A percentile compares a stretch with the other conserved stretches of the same genome.
These are phyloP conservation scores for Wickerhamomyces bovis DNA, from an alignment of 805 yeast genomes.

Conservation along the genomic window DNA sequence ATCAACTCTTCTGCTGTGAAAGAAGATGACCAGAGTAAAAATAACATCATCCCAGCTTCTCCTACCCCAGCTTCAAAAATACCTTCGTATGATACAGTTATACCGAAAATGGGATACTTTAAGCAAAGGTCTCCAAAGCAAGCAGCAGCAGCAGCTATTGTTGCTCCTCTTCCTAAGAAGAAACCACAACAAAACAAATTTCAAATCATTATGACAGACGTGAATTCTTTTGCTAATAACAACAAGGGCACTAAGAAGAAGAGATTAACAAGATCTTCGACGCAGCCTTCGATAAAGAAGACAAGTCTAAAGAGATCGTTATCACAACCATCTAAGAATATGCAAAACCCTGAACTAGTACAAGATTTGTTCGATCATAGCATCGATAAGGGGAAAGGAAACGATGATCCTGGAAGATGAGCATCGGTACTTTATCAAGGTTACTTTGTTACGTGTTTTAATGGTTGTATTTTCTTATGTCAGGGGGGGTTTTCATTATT, in stretches of 20 bases:
- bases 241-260: constrained; percentile 6
- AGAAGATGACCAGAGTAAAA: constrained; percentile 7
- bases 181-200: constrained; percentile 13
- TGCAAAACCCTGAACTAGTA: background rate
- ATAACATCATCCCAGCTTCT: constrained; percentile 15
- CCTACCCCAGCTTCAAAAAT: constrained; percentile 22
- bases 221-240: constrained; percentile 20
- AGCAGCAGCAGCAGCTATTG: background rate
- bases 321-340: constrained; percentile 18
- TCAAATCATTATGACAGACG: constrained; percentile 33
- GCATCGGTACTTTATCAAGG: background rate
- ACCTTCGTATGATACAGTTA: constrained; percentile 2
- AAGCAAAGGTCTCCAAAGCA: constrained; percentile 14
- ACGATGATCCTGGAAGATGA: background rate
- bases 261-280: constrained; percentile 18
- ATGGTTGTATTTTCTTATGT: background rate
- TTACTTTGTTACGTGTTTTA: background rate
- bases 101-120: constrained; percentile 24
- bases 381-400: background rate
- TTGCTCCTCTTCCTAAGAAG: background rate
- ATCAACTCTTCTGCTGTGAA: constrained; percentile 24
- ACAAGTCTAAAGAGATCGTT: constrained; percentile 17
- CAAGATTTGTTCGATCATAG: background rate
- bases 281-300: constrained; percentile 15
- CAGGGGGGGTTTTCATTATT: background rate